Evolutionary conservation across 2,329 filamentous ascomycete species (phyloP), one percentile per base, ranked within the genome.

Genomic region (Aspergillus sp.): DNA sequence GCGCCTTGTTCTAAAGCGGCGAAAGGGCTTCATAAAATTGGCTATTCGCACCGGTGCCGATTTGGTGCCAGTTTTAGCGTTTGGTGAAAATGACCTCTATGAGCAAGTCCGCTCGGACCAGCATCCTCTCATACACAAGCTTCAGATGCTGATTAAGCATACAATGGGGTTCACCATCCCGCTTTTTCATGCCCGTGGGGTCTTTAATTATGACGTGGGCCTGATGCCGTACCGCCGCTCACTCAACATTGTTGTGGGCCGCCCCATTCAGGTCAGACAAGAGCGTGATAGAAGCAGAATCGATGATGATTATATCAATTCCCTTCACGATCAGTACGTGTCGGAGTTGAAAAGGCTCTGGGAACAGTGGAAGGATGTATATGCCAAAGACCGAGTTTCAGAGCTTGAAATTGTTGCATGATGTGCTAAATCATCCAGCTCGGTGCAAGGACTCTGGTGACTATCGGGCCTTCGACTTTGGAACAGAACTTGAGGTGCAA

Each of bases 161-260:
- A 81, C 90, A 6, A 87, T 96, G 81, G 96, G 96, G 54, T 99
- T 97, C 70, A 98, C 95, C 0, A 83, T 98, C 11, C 93, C 95
- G 0, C 84, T 96, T 29, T 90, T 97, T 69, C 92, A 96, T 74
- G 94, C 93, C 2, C 81, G 93, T 26, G 94, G 94, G 12, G 88
- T 98, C 46, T 96, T 98, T 79, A 99, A 99, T 76, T 98, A 99
- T 73, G 95, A 99, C 74, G 91, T 97, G 14, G 95, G 95, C 4
- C 80, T 98, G 69, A 92, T 98, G 91, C 95, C 95, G 0, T 98
- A 97, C 75, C 87, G 95, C 12, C 83, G 88, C 54, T 89, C 92
- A 11, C 81, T 99, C 60, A 95, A 98, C 71, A 86, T 97, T 52
- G 93, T 99, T 12, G 90, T 96, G 14, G 94, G 94, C 3, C 83